Evolutionary conservation across 495 filamentous ascomycete genomes (phyloP), one percentile per base, ranked within the genome.

Genomic region (Trichoderma virens): DNA sequence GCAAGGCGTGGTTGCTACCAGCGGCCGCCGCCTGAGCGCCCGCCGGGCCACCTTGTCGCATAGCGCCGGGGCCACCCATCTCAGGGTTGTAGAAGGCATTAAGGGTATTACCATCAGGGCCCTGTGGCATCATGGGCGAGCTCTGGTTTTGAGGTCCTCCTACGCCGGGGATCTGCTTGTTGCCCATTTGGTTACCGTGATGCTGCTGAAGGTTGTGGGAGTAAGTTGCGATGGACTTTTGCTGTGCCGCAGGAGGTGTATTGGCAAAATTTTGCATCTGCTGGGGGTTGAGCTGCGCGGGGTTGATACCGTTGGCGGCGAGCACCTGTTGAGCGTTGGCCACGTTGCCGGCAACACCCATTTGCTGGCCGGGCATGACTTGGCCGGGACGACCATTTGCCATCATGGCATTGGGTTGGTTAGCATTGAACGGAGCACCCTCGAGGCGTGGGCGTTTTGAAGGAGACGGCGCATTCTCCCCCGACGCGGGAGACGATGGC

Each of bases 361-460:
- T 83, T 78, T 88, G 86, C 80, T 89, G 88, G 63, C 82, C 84
- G 30, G 82, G 86, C 81, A 93, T 88, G 67, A 80, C 84, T 72
- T 88, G 86, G 65, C 84, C 83, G 60, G 85, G 90, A 75, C 83
- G 83, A 69, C 90, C 92, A 75, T 91, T 92, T 41, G 85, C 87
- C 74, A 88, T 88, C 80, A 96, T 88, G 61, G 61, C 61, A 70
- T 71, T 75, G 60, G 85, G 85, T 68, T 87, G 88, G 64, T 86
- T 86, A 6, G 76, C 74, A 69, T 90, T 90, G 70, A 88, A 89
- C 28, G 81, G 80, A 43, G 82, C 83, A 16, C 83, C 83, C 65
- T 97, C 94, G 43, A 97, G 82, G 41, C 93, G 90, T n/a, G 87
- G 88, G 70, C 94, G 82, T 78, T 98, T 98, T 62, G 88, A 90